Base-by-base conservation (phyloP, 805 yeast species). In the Schwanniomyces polymorphus region DNA sequence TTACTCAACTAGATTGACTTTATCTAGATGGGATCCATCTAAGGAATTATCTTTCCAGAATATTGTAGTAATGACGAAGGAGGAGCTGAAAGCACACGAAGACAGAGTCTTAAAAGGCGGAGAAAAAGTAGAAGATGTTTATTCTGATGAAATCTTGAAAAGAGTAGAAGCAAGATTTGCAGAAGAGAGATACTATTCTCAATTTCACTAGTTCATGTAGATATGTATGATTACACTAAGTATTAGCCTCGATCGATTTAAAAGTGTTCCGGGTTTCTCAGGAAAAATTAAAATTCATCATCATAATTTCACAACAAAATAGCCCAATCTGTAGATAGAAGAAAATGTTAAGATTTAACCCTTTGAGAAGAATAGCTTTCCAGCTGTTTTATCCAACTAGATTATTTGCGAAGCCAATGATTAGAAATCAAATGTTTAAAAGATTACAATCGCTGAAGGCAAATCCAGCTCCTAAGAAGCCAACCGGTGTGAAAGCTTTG, bases 81-180 rank as follows among this genome's bases (percentile, higher is more conserved):
- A 89, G 38, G 98, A 94, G 65, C 96, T 86, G 60, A 80, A 75
- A 52, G 60, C 55, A 11, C 99, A 94, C 60, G 99, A 94, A 66
- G 76, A 77, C 25, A 76, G 82, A 56, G 85, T 92, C 2, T 70
- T 94, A 47, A 75, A 70, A 26, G 92, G 91, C 5, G 84, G 83
- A n/a, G 84, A 84, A 63, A 58, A 53, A 7, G 55, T 87, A 14
- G 78, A 71, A 44, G 85, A 80, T 38, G 88, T 91, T 2, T 91
- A 91, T 61, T 58, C 82, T 2, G 56, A 63, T 23, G 83, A 84
- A 43, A 85, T 83, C 3, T 50, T 88, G 17, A 79, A 75, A 2
- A 59, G 78, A 38, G 85, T 88, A 4, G 66, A 76, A 12, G 72
- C 78, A 50, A 76, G 97, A 57, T 85, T 89, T 53, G 74, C 72